Evolutionary conservation across 1,284 basidiomycete species (phyloP).

Genomic region (Ustilago xerochloae): DNA sequence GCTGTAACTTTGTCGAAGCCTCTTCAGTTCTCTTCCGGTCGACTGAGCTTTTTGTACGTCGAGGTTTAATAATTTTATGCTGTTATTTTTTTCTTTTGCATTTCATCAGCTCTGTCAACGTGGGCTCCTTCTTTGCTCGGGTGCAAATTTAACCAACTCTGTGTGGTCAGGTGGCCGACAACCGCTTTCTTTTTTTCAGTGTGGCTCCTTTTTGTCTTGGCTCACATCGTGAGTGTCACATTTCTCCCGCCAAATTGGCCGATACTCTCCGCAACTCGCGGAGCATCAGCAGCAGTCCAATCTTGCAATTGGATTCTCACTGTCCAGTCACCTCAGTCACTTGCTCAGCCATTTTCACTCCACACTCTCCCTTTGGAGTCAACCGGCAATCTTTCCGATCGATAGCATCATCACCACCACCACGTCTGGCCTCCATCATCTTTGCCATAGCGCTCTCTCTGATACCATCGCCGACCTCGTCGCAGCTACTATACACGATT

Average conservation of each 20-base stretch:
- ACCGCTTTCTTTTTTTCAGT: background rate
- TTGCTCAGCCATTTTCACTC: slow-evolving; percentile 1
- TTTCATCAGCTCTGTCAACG: background rate
- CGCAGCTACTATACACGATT: too few relatives aligned
- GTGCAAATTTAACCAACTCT: background rate
- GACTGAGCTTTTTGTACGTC: background rate
- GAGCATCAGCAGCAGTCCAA: background rate
- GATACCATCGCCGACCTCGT: too few relatives aligned
- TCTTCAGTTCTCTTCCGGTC: slow-evolving; percentile 2
- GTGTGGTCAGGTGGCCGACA: slow-evolving; percentile 17
- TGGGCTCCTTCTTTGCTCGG: background rate
- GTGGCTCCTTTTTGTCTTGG: background rate
- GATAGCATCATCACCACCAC: too few relatives aligned
- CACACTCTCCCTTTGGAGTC: background rate
- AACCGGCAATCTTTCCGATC: background rate
- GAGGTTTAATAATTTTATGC: background rate
- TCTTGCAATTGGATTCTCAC: background rate
- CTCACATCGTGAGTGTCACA: too few relatives aligned
- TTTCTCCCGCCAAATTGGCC: slow-evolving; percentile 32
- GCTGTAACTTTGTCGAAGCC: background rate
- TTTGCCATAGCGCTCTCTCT: too few relatives aligned
- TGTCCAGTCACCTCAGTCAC: background rate
- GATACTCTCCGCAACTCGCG: slow-evolving; percentile 16
- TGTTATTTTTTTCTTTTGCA: background rate
- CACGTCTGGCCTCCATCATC: background rate